These are phyloP conservation scores for Infundibulicybe gibba DNA, from an alignment of 768 basidiomycete genomes.

Conservation along the genomic window DNA sequence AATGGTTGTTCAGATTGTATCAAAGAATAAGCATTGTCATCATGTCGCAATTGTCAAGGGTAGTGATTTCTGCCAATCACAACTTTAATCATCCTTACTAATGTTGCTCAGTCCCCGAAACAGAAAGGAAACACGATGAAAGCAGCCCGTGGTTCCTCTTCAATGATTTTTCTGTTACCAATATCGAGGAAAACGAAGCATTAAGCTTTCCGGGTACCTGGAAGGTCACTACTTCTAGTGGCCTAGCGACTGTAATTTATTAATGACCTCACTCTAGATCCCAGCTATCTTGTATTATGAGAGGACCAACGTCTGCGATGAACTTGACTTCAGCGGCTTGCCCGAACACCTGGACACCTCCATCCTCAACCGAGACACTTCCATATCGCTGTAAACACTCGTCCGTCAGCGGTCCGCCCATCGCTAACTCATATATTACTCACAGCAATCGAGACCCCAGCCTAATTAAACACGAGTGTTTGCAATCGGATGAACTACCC, in stretches of 20 bases:
- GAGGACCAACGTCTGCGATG: constrained; percentile 54
- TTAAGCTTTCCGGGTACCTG: constrained; percentile 84
- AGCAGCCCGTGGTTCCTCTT: constrained; percentile 85
- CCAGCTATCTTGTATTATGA: constrained; percentile 92
- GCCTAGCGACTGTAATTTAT: background rate
- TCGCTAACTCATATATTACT: background rate
- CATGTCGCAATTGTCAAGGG: constrained; percentile 87
- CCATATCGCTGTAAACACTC: constrained; percentile 69
- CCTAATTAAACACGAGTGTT: constrained; percentile 74
- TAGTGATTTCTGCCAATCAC: constrained; percentile 21
- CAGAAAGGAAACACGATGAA: constrained; percentile 36
- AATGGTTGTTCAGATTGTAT: constrained; percentile 74
- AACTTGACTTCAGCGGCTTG: constrained; percentile 61
- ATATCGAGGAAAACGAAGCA: constrained; percentile 83
- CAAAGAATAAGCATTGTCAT: constrained; percentile 73
- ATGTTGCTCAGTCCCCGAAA: constrained; percentile 58
- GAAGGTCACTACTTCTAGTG: constrained; percentile 64
- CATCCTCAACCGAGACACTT: constrained; percentile 83
- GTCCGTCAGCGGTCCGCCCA: background rate
- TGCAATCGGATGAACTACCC: constrained; percentile 75
- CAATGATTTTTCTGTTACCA: constrained; percentile 92
- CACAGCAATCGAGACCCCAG: constrained; percentile 70
- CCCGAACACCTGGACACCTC: constrained; percentile 66
- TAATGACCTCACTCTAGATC: constrained; percentile 40
- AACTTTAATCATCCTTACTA: background rate